Evolutionary conservation across 805 yeast species (phyloP), one percentile per base, ranked within the genome.

Genomic region (Hanseniaspora jakobsenii): DNA sequence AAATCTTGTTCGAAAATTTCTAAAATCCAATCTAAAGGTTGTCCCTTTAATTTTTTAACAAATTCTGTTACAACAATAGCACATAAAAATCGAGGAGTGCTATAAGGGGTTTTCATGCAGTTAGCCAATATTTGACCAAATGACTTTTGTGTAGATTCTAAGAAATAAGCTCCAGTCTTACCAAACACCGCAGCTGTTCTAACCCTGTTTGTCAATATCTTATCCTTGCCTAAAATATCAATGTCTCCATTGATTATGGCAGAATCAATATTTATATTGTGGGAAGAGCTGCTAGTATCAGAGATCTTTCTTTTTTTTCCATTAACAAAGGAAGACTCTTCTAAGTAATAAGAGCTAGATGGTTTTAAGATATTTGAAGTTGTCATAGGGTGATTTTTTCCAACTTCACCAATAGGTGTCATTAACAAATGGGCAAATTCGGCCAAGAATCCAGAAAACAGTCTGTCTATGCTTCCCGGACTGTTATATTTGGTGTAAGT

Each of bases 341-440:
- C 59, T 21, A 62, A 39, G 47, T 58, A 58, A 38, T 62, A 62
- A 47, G 60, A 57, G 30, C 52, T 57, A 13, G 94, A 81, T 1
- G 96, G 94, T 51, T 82, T 75, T 56, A 89, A 64, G 32, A 91
- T 73, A 40, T 76, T 68, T n/a, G 69, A 65, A 0, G 81, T 66
- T 51, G 82, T 78, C 95, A 91, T 84, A 27, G 76, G 73, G 60
- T 84, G 91, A 53, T 79, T 82, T 58, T 80, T 82, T 51, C 97
- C 77, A 3, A 94, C 81, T 45, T 86, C 77, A 49, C 99, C 98
- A 48, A 91, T 81, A 2, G 99, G 99, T 0, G 97, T 89, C 79
- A 84, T 78, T 36, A 85, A 56, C 35, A 91, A 65, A 13, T 77
- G 72, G 43, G 81, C 62, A 48, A 79, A 65, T 6, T 85, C 80